phyloP scores from a whole-genome alignment of 1,284 basidiomycete species.

The Caloboletus firmus region DNA sequence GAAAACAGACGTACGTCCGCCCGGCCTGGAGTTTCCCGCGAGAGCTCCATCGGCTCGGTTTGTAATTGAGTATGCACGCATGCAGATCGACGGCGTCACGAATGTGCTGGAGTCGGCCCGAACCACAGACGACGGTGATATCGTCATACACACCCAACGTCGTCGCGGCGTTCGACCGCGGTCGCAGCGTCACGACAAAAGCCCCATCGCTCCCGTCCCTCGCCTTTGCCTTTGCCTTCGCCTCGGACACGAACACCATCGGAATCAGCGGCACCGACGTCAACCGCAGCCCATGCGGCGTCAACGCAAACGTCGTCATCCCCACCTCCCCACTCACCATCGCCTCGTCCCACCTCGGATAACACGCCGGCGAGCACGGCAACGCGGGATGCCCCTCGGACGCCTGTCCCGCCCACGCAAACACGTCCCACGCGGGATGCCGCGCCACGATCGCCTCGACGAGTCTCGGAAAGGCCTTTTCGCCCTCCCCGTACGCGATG shows the following conservation, averaged over 20 bases:
- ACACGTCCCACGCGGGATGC: conserved; percentile 20
- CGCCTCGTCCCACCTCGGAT: conserved; percentile 18
- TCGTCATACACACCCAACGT: conserved; percentile 11
- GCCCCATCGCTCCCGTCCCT: neutral
- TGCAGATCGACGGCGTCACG: conserved; percentile 15
- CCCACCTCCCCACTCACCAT: conserved; percentile 8
- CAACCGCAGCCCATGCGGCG: conserved; percentile 14
- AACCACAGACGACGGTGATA: conserved; percentile 19
- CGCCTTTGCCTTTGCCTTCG: no score
- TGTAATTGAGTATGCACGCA: conserved; percentile 28
- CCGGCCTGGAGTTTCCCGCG: conserved; percentile 17
- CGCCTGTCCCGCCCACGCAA: conserved; percentile 24
- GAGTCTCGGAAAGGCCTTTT: conserved; percentile 24
- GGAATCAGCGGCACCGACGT: conserved; percentile 28
- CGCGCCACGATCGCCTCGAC: conserved; percentile 15
- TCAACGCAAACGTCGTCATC: conserved; percentile 17
- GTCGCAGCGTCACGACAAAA: conserved; percentile 16
- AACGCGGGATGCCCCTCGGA: conserved; percentile 16
- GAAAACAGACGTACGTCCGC: conserved; percentile 25
- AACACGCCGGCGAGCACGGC: conserved; percentile 23
- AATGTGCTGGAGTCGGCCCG: conserved; percentile 15
- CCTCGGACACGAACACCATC: conserved; percentile 8
- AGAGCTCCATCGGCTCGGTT: neutral
- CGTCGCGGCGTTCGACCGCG: neutral
- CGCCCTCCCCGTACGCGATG: conserved; percentile 27